Evolutionary conservation across 75 land plant species (phyloP).

Genomic region (Sequoia sempervirens): DNA sequence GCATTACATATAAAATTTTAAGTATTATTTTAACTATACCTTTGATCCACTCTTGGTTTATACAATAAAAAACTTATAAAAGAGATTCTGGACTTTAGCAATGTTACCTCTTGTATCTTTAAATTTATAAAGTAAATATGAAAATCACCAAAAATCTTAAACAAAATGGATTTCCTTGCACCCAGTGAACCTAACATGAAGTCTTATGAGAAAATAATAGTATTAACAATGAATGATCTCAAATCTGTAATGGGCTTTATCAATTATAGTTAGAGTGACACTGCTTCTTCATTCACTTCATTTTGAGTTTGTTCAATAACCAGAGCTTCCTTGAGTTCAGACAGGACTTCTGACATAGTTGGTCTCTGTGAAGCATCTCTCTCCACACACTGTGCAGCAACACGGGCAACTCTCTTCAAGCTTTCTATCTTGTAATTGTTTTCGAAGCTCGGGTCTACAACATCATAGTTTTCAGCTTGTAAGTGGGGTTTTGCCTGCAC

Average conservation of each 20-base stretch:
- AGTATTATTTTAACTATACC: too few species aligned
- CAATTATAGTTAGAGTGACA: not conserved
- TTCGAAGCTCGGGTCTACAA: slow-evolving; percentile 48
- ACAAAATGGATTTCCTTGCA: not conserved
- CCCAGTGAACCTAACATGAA: not conserved
- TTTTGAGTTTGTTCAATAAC: slow-evolving; percentile 2
- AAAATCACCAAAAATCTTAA: not conserved
- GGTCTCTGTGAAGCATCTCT: slow-evolving; percentile 51
- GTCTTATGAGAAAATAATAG: not conserved
- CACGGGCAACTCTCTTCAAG: slow-evolving; percentile 48
- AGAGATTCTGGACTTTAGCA: too few species aligned
- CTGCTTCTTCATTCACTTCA: not conserved
- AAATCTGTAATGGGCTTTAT: not conserved
- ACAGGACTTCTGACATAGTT: slow-evolving; percentile 43
- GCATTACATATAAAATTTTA: too few species aligned
- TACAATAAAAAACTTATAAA: too few species aligned
- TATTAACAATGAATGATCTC: not conserved
- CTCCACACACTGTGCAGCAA: slow-evolving; percentile 52
- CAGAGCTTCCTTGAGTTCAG: slow-evolving; percentile 43
- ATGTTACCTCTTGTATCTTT: not conserved
- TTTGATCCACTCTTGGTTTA: too few species aligned
- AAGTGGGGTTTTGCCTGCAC: slow-evolving; percentile 60
- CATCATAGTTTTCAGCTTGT: slow-evolving; percentile 54
- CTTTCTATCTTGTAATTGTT: slow-evolving; percentile 40
- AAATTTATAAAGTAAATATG: not conserved